Base-by-base conservation (phyloP, 495 filamentous ascomycete genomes). In the Acidiella bohemica region DNA sequence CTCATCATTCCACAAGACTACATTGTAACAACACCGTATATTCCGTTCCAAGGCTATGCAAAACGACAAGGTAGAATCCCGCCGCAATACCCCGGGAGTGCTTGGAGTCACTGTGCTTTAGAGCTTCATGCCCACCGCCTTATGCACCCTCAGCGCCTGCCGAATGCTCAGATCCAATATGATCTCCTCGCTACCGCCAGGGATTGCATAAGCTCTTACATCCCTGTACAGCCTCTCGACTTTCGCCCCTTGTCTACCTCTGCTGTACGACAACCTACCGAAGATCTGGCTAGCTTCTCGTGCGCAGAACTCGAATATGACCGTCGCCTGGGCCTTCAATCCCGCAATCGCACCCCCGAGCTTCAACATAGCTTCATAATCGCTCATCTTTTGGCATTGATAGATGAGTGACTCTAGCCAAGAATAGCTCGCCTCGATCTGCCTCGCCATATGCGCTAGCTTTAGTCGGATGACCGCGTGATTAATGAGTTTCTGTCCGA, bases 381-480 rank as follows among this genome's bases (percentile, higher is more conserved):
- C 85, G 31, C 76, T 74, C 90, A 97, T 97, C 58, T 75, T 73
- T 59, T 80, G 58, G 67, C 83, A 87, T 64, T 97, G 90, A 66
- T 81, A 93, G 60, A 94, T 78, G 27, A 93, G 65, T 57, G 86
- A 90, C 69, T 97, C 90, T n/a, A 96, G 69, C 90, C 90, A 96
- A 64, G 81, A 83, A 67, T 92, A 90, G 10, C 78, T 81, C 8
- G 90, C 84, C 60, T 97, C 90, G 61, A 95, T 93, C 64, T 96
- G 90, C 34, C 90, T 75, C n/a, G 85, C 88, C 90, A 97, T 97
- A 61, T 95, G 80, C 3, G 90, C 90, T 21, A 97, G 77, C 66
- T 97, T 97, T 63, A 95, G 76, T 4, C 90, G 83, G 63, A 97
- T 97, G 59, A 97, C 90, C 2, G 87, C 83, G 64, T 97, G 90